A percentile compares a stretch with the other conserved stretches of the same genome.
Evolutionary conservation across 1,139 yeast species (phyloP).

Genomic region (Saccharomyces hybrid): DNA sequence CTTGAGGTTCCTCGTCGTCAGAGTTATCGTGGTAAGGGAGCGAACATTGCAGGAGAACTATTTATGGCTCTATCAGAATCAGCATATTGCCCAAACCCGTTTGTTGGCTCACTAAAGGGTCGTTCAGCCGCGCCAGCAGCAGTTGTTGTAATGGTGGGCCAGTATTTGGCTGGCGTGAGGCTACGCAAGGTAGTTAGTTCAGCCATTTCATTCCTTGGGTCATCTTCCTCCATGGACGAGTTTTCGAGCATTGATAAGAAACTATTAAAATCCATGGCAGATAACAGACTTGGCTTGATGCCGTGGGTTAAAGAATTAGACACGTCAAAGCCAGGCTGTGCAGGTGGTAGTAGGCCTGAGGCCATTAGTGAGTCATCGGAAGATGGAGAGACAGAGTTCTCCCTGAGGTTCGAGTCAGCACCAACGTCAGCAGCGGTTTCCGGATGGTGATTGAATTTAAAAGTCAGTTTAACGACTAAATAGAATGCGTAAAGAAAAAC

Average conservation of each 20-base stretch:
- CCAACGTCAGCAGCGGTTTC: neutral
- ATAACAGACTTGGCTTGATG: slow-evolving; percentile 26
- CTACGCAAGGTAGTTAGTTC: slow-evolving; percentile 6
- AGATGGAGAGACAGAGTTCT: neutral
- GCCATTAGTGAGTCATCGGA: neutral
- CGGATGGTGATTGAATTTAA: neutral
- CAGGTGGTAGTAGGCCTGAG: neutral
- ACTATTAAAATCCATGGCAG: slow-evolving; percentile 28
- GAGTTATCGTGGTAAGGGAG: slow-evolving; percentile 25
- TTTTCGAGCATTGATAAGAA: slow-evolving; percentile 23
- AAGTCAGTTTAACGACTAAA: slow-evolving; percentile 17
- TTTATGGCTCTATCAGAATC: slow-evolving; percentile 5
- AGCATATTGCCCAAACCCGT: neutral
- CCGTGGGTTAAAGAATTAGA: slow-evolving; percentile 10
- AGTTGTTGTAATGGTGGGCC: neutral
- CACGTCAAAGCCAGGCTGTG: slow-evolving; percentile 3
- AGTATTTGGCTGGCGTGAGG: neutral
- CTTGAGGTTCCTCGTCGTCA: slow-evolving; percentile 5
- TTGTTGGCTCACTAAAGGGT: slow-evolving; percentile 20
- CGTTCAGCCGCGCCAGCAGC: slow-evolving; percentile 7
- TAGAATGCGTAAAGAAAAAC: slow-evolving; percentile 21
- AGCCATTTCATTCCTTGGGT: slow-evolving; percentile 2
- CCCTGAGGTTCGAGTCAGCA: neutral
- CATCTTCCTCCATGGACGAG: slow-evolving; percentile 9
- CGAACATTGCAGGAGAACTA: slow-evolving; percentile 22